A percentile compares a stretch with the other conserved stretches of the same genome.
These are phyloP conservation scores for Lactuca sativa DNA, from an alignment of 129 eudicot species.

Conservation along the genomic window DNA sequence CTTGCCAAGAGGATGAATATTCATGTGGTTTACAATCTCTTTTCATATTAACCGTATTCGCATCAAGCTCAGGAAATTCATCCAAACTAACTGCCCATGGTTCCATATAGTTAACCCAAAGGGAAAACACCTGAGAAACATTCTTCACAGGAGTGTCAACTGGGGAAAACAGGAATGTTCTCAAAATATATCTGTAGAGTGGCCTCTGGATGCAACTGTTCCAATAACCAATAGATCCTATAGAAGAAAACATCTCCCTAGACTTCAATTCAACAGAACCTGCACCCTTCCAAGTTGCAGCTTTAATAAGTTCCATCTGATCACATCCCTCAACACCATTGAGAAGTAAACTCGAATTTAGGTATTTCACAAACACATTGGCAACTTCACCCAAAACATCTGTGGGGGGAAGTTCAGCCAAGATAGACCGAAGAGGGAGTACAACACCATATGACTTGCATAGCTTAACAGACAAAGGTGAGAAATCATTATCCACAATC, in stretches of 20 bases:
- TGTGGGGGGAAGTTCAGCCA: conserved; percentile 80
- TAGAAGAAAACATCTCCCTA: conserved; percentile 36
- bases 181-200: conserved; percentile 76
- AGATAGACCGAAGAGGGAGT: conserved; percentile 58
- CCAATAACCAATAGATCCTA: conserved; percentile 56
- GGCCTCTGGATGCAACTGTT: conserved; percentile 82
- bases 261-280: conserved; percentile 42
- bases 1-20: conserved; percentile 85
- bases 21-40: conserved; percentile 34
- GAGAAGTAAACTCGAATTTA: conserved; percentile 49
- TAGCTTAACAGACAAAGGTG: conserved; percentile 66
- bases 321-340: conserved; percentile 33
- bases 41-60: conserved; percentile 25
- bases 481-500: conserved; percentile 89
- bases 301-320: conserved; percentile 36
- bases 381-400: conserved; percentile 82
- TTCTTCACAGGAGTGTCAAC: conserved; percentile 78
- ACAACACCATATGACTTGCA: conserved; percentile 66
- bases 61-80: conserved; percentile 55
- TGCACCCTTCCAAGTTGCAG: conserved; percentile 37
- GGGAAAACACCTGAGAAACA: conserved; percentile 74
- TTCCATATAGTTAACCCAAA: conserved; percentile 79
- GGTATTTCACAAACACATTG: conserved; percentile 68
- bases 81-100: conserved; percentile 76
- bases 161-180: conserved; percentile 83